A percentile compares a stretch with the other conserved stretches of the same genome.
phyloP scores from a whole-genome alignment of 345 rosid species.

The Orychophragmus violaceus region DNA sequence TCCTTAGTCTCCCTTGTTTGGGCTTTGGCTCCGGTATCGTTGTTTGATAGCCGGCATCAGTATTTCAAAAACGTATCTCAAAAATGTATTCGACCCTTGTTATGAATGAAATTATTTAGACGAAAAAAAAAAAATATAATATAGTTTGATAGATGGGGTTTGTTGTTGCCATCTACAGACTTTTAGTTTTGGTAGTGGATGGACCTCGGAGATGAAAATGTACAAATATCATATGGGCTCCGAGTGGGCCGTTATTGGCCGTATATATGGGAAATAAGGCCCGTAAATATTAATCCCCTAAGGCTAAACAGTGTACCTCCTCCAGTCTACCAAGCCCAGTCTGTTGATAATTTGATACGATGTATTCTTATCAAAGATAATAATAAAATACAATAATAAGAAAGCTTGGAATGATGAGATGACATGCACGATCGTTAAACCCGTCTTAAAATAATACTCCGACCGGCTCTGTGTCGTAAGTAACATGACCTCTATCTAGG shows the following conservation, averaged over 20 bases:
- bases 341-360: not conserved
- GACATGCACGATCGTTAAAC: slow-evolving; percentile 26
- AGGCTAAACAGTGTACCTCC: not conserved
- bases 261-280: not conserved
- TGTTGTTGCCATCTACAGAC: not conserved
- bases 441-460: not conserved
- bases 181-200: not conserved
- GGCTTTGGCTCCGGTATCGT: too few relatives aligned
- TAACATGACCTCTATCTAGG: slow-evolving; percentile 10
- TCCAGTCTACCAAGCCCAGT: not conserved
- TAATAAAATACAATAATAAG: not conserved
- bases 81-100: too few relatives aligned
- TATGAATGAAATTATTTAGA: too few relatives aligned
- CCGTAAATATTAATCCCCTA: not conserved
- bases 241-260: not conserved
- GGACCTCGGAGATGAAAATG: not conserved
- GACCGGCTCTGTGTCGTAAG: not conserved
- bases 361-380: not conserved
- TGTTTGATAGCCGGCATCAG: too few relatives aligned
- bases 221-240: not conserved
- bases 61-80: too few relatives aligned
- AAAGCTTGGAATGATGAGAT: slow-evolving; percentile 1
- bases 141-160: too few relatives aligned
- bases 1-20: too few relatives aligned
- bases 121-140: too few relatives aligned